Evolutionary conservation across 2,329 filamentous ascomycete species (phyloP).

Genomic region (Penicillium sp.): DNA sequence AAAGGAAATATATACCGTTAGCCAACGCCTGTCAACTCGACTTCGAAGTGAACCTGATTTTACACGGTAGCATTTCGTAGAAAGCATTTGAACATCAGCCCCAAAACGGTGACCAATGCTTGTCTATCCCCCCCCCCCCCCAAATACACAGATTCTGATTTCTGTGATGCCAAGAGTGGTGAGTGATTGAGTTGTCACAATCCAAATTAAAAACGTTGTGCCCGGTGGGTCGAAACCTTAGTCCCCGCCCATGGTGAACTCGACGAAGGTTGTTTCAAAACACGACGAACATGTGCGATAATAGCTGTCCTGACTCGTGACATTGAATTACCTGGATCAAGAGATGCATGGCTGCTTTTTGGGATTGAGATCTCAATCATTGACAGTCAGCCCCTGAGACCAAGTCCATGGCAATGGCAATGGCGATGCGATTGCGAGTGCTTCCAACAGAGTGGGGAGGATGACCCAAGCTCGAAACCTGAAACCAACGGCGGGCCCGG

Average conservation of each 20-base stretch:
- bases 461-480: constrained; percentile 11
- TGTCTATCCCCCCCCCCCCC: not conserved
- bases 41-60: too few relatives aligned
- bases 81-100: not conserved
- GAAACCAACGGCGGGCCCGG: constrained; percentile 12
- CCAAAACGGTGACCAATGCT: not conserved
- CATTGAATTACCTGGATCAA: not conserved
- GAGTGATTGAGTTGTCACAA: not conserved
- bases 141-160: not conserved
- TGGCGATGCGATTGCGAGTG: not conserved
- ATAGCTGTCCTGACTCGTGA: not conserved
- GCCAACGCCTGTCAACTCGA: too few relatives aligned
- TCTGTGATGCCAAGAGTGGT: not conserved
- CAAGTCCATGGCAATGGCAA: not conserved
- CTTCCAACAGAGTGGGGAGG: not conserved
- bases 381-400: not conserved
- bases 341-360: not conserved
- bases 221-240: not conserved
- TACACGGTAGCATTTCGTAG: too few relatives aligned
- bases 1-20: too few relatives aligned
- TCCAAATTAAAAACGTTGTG: constrained; percentile 4
- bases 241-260: not conserved
- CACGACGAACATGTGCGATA: not conserved
- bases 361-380: not conserved
- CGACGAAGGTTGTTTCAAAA: not conserved